These are phyloP conservation scores for Gymnopilus dilepis DNA, from an alignment of 768 basidiomycete species.

Conservation along the genomic window DNA sequence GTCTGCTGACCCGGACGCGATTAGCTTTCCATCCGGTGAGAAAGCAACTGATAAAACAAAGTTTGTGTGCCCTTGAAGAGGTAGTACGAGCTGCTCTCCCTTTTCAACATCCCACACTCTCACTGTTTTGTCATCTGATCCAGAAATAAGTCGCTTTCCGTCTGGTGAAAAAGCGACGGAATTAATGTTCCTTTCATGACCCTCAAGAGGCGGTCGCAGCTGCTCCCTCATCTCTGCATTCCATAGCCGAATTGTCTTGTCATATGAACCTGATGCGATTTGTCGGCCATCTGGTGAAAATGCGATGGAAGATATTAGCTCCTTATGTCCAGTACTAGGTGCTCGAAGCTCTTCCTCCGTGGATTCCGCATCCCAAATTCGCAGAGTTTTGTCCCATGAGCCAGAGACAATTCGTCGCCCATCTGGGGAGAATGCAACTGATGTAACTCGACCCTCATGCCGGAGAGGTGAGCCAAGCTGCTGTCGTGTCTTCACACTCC, in stretches of 20 bases:
- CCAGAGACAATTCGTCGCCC: not conserved
- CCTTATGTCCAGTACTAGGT: no score
- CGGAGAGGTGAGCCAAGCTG: not conserved
- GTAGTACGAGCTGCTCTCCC: not conserved
- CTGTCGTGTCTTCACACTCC: slow-evolving; percentile 13
- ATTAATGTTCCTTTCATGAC: slow-evolving; percentile 10
- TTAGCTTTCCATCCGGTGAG: slow-evolving; percentile 12
- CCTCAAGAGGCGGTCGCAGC: not conserved
- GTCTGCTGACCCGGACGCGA: slow-evolving; percentile 13
- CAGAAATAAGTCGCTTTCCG: slow-evolving; percentile 7
- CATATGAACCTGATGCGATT: no score
- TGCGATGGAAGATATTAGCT: no score
- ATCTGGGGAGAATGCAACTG: not conserved
- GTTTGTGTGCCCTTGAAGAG: not conserved
- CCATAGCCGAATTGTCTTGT: no score
- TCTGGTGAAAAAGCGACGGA: slow-evolving; percentile 13
- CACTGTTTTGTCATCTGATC: slow-evolving; percentile 9
- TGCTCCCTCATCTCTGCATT: slow-evolving; percentile 2
- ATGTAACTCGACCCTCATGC: not conserved
- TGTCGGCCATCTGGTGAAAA: no score
- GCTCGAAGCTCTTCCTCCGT: not conserved
- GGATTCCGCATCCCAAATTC: not conserved
- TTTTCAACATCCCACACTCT: slow-evolving; percentile 14
- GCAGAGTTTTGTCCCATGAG: not conserved
- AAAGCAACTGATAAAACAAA: not conserved